Evolutionary conservation across 2,329 filamentous ascomycete genomes (phyloP).

Genomic region (Fonsecaea nubica): DNA sequence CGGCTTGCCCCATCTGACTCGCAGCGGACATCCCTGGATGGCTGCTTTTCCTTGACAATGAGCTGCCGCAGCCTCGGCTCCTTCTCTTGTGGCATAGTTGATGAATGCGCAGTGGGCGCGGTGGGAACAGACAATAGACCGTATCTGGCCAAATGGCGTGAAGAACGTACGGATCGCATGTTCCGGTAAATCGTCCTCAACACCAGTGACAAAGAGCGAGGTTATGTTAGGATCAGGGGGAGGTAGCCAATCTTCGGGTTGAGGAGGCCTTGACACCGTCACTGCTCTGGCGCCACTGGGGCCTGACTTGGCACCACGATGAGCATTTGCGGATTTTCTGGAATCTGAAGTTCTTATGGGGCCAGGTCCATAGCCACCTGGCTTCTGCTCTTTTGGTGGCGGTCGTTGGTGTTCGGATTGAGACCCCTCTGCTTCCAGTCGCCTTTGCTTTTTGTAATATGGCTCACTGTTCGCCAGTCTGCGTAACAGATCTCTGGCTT

Average conservation of each 20-base stretch:
- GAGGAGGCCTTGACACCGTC: constrained; percentile 76
- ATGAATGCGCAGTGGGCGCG: constrained; percentile 97
- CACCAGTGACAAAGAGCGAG: constrained; percentile 90
- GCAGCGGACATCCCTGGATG: constrained; percentile 86
- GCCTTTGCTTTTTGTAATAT: constrained; percentile 87
- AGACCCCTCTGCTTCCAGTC: constrained; percentile 67
- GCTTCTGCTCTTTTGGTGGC: constrained; percentile 52
- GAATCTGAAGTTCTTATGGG: constrained; percentile 78
- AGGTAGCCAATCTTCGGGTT: constrained; percentile 82
- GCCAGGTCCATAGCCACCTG: constrained; percentile 64
- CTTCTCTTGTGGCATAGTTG: constrained; percentile 85
- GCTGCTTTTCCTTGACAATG: constrained; percentile 87
- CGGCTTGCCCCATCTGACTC: constrained; percentile 91
- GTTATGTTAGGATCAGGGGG: constrained; percentile 85
- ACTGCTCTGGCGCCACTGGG: constrained; percentile 65
- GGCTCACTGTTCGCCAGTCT: constrained; percentile 90
- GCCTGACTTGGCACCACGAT: constrained; percentile 53
- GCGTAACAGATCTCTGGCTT: constrained; percentile 85
- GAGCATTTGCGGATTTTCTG: constrained; percentile 49
- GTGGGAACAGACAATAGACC: constrained; percentile 93
- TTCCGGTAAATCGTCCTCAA: constrained; percentile 95
- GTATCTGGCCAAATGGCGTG: constrained; percentile 83
- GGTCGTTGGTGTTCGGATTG: constrained; percentile 45
- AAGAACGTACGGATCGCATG: constrained; percentile 91
- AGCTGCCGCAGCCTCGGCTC: constrained; percentile 82